Evolutionary conservation across 2,329 filamentous ascomycete genomes (phyloP).

Genomic region (Hypoxylon rubiginosum): DNA sequence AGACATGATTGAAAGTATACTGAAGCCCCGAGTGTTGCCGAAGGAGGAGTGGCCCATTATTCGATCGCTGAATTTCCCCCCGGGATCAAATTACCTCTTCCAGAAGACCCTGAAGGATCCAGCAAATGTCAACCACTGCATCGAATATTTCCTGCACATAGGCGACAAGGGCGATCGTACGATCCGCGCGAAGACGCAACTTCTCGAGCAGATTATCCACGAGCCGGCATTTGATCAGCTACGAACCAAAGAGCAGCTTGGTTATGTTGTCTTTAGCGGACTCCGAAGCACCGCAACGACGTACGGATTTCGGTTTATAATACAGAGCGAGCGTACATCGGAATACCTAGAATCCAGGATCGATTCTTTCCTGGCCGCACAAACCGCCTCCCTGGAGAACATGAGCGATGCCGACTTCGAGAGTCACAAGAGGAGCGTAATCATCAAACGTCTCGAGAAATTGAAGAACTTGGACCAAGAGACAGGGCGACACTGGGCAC

Average conservation of each 20-base stretch:
- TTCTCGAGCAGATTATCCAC: slow-evolving; percentile 90
- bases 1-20: slow-evolving; percentile 81
- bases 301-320: slow-evolving; percentile 87
- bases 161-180: slow-evolving; percentile 77
- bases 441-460: slow-evolving; percentile 90
- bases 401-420: slow-evolving; percentile 92
- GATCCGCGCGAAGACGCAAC: slow-evolving; percentile 80
- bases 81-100: slow-evolving; percentile 87
- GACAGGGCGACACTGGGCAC: slow-evolving; percentile 83
- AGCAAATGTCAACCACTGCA: slow-evolving; percentile 89
- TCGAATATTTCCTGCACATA: slow-evolving; percentile 82
- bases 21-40: slow-evolving; percentile 81
- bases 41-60: slow-evolving; percentile 83
- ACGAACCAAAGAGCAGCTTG: slow-evolving; percentile 95
- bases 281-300: slow-evolving; percentile 79
- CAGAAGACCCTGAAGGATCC: slow-evolving; percentile 85
- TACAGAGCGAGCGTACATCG: slow-evolving; percentile 90
- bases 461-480: slow-evolving; percentile 92
- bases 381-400: slow-evolving; percentile 73
- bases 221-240: slow-evolving; percentile 96
- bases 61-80: slow-evolving; percentile 81
- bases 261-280: slow-evolving; percentile 94
- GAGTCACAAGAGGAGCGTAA: slow-evolving; percentile 87
- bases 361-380: slow-evolving; percentile 82
- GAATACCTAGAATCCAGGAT: slow-evolving; percentile 89